Percentiles rank a stretch among this genome's conserved stretches.
Conservation (phyloP, 805 yeast species). For the Yarrowia keelungensis region DNA sequence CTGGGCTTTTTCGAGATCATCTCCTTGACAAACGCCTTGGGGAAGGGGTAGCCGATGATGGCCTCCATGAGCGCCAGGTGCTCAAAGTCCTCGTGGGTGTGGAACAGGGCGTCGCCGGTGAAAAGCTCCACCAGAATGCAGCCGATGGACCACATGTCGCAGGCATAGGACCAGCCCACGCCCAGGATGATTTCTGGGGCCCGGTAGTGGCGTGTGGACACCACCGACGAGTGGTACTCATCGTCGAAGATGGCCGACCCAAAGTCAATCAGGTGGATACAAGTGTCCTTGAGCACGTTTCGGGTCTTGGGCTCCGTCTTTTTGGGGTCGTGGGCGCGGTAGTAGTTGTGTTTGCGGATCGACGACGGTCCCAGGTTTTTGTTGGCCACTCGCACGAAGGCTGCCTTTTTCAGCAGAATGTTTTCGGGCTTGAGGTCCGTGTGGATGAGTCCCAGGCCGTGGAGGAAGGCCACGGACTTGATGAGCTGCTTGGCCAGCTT, state of each 20-base stretch:
- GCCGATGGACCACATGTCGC: slow-evolving; percentile 97
- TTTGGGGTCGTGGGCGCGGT: slow-evolving; percentile 34
- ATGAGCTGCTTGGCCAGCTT: slow-evolving; percentile 85
- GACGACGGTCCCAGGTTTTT: slow-evolving; percentile 30
- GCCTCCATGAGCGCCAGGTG: slow-evolving; percentile 95
- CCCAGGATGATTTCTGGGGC: slow-evolving; percentile 97
- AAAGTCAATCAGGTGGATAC: slow-evolving; percentile 89
- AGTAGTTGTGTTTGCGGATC: slow-evolving; percentile 38
- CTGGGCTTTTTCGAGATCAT: slow-evolving; percentile 43
- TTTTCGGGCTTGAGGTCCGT: slow-evolving; percentile 98
- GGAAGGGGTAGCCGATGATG: slow-evolving; percentile 61
- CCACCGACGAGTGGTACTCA: slow-evolving; percentile 90
- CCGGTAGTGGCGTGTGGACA: slow-evolving; percentile 93
- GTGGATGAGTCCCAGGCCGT: slow-evolving; percentile 87
- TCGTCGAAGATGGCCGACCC: slow-evolving; percentile 96
- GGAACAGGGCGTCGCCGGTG: slow-evolving; percentile 93
- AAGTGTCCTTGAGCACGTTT: slow-evolving; percentile 71
- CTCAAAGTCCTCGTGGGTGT: slow-evolving; percentile 92
- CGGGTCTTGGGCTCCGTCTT: slow-evolving; percentile 50
- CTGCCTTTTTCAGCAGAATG: slow-evolving; percentile 69
- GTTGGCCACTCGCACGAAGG: slow-evolving; percentile 52
- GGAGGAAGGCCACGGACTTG: slow-evolving; percentile 85
- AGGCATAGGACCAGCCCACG: slow-evolving; percentile 95
- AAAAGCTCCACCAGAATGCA: slow-evolving; percentile 89
- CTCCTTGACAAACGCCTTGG: slow-evolving; percentile 43